Base-by-base conservation (phyloP, 1,284 basidiomycete genomes). In the Ganoderma multipileum region DNA sequence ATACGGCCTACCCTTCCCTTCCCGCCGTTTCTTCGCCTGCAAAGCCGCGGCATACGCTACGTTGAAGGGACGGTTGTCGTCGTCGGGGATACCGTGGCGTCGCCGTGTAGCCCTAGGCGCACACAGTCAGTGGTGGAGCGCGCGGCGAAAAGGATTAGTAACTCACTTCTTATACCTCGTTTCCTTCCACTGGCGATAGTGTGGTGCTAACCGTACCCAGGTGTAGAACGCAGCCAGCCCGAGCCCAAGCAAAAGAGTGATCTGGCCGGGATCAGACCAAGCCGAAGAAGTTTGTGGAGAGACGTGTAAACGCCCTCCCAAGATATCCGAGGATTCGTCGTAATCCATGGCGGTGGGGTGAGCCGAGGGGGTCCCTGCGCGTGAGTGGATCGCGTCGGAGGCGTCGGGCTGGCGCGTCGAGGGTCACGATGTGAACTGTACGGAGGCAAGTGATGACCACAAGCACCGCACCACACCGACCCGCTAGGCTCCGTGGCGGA, bases 51-150 rank as follows among this genome's bases (percentile, higher is more conserved):
- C 89, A 79, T 92, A 92, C n/a, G 93, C 93, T 68, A 94, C 89
- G 77, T 91, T 91, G 83, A 95, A 95, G 11, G 93, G 91, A 47
- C 93, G 85, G 72, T 88, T 84, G 81, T 94, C 93, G 67, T 83
- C 84, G 82, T 95, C 93, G 23, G 93, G 92, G 68, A 95, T 95
- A 59, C 93, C 93, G 76, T 93, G 87, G 80, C 87, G 84, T 74
- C 93, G 83, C 68, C 93, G 87, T 81, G 87, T 86, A 68, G 86
- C 81, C 71, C 87, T 89, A 63, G 47, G 64, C 28, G 52, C 55
- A 38, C 33, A 41, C 28, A 12, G 26, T 70, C n/a, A 68, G 52
- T 18, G 64, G 61, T 62, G 65, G 60, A 55, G 36, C 58, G 64
- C 64, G 23, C 54, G 33, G 39, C 18, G 16, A 57, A 14, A n/a